Conservation (phyloP, 106 monocot genomes). For the Chionographis japonica region DNA sequence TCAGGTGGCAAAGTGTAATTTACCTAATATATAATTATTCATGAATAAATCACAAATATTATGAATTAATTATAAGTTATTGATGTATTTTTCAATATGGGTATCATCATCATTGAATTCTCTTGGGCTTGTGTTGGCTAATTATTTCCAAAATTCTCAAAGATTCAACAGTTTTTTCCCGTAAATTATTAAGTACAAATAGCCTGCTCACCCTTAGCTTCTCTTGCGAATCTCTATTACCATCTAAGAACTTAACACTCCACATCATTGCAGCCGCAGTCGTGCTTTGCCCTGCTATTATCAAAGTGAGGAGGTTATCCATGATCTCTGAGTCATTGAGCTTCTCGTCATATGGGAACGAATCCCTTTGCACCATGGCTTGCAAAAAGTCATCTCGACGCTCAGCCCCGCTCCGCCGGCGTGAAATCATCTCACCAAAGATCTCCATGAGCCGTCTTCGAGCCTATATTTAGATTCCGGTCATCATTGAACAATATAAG, state of each 20-base stretch:
- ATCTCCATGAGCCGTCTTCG: not conserved
- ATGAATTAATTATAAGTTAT: no score
- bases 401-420: not conserved
- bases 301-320: conserved; percentile 4
- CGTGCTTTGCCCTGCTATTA: conserved; percentile 6
- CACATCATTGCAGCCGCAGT: conserved; percentile 5
- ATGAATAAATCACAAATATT: no score
- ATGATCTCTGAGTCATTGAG: conserved; percentile 4
- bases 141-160: no score
- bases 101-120: no score
- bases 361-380: conserved; percentile 1
- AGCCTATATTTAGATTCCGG: not conserved
- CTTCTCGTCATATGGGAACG: not conserved
- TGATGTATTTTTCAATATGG: no score
- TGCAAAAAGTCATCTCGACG: not conserved
- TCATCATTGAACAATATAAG: no score
- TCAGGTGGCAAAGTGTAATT: no score
- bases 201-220: conserved; percentile 3
- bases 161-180: no score
- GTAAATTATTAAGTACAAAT: no score
- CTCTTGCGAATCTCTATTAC: not conserved
- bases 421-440: conserved; percentile 4
- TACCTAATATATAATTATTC: no score
- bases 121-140: no score
- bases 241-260: conserved; percentile 6